A percentile compares a stretch with the other conserved stretches of the same genome.
Conservation (phyloP, 1,284 basidiomycete species). For the Hypsizygus ulmarius region DNA sequence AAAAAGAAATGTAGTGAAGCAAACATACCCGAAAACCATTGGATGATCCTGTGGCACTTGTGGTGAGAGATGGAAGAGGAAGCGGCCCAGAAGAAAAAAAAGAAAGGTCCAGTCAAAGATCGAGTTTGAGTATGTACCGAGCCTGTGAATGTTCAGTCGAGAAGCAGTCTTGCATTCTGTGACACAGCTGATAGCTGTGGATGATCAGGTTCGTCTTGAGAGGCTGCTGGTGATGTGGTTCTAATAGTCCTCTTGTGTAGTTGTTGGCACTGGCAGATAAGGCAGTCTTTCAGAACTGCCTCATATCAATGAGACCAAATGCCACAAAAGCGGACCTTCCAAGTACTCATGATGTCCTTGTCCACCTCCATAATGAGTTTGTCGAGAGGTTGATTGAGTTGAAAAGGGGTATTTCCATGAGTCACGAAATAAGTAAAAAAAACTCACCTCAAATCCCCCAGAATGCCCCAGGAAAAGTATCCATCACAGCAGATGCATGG, state of each 20-base stretch:
- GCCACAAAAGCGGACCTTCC: conserved; percentile 18
- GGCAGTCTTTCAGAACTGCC: conserved; percentile 15
- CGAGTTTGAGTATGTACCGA: not conserved
- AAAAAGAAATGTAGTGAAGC: too few relatives aligned
- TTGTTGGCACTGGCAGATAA: conserved; percentile 16
- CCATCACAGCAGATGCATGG: conserved; percentile 23
- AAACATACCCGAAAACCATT: too few relatives aligned
- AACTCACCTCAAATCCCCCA: not conserved
- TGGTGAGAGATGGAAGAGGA: not conserved
- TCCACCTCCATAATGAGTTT: conserved; percentile 23
- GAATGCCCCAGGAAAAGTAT: conserved; percentile 21
- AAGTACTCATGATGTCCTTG: conserved; percentile 18
- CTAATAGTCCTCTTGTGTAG: conserved; percentile 1
- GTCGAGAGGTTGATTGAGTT: conserved; percentile 12
- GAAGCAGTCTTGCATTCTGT: conserved; percentile 13
- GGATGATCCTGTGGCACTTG: too few relatives aligned
- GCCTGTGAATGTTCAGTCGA: conserved; percentile 4
- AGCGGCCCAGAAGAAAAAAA: conserved; percentile 2
- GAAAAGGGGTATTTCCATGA: conserved; percentile 16
- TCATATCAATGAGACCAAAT: conserved; percentile 22
- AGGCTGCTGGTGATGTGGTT: not conserved
- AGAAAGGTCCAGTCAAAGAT: not conserved
- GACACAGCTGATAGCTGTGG: conserved; percentile 14
- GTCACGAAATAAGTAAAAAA: not conserved
- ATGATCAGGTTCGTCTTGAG: conserved; percentile 18